Evolutionary conservation across 2,329 filamentous ascomycete species (phyloP).

Genomic region (Apiospora sp.): DNA sequence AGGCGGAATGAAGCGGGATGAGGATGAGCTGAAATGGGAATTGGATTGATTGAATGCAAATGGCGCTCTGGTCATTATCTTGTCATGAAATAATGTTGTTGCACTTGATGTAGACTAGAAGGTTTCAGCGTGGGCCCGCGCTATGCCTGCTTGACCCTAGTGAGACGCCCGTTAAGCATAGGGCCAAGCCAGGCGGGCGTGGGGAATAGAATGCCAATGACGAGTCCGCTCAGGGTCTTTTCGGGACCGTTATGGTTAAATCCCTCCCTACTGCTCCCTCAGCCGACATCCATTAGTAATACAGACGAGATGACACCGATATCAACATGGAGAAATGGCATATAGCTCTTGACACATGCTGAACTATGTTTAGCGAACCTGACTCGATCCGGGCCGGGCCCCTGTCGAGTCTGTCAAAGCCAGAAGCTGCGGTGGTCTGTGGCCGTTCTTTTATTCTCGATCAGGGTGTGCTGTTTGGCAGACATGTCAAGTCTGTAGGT

Average conservation of each 20-base stretch:
- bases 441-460: background rate
- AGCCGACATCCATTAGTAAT: background rate
- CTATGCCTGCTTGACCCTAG: slow-evolving; percentile 1
- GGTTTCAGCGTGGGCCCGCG: background rate
- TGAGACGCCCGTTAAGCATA: slow-evolving; percentile 13
- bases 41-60: background rate
- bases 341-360: background rate
- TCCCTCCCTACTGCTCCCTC: background rate
- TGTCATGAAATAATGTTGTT: slow-evolving; percentile 5
- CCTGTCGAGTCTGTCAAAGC: background rate
- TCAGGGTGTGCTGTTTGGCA: background rate
- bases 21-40: background rate
- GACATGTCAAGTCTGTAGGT: background rate
- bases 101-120: background rate
- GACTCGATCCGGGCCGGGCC: background rate
- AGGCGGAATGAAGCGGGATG: background rate
- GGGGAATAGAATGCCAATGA: background rate
- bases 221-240: background rate
- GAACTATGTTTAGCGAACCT: slow-evolving; percentile 9
- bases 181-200: slow-evolving; percentile 1
- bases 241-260: background rate
- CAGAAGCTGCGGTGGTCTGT: background rate
- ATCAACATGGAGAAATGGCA: background rate
- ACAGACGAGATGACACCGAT: background rate
- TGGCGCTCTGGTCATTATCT: background rate